Evolutionary conservation across 2,329 filamentous ascomycete species (phyloP).

Genomic region (Nakataea oryzae): DNA sequence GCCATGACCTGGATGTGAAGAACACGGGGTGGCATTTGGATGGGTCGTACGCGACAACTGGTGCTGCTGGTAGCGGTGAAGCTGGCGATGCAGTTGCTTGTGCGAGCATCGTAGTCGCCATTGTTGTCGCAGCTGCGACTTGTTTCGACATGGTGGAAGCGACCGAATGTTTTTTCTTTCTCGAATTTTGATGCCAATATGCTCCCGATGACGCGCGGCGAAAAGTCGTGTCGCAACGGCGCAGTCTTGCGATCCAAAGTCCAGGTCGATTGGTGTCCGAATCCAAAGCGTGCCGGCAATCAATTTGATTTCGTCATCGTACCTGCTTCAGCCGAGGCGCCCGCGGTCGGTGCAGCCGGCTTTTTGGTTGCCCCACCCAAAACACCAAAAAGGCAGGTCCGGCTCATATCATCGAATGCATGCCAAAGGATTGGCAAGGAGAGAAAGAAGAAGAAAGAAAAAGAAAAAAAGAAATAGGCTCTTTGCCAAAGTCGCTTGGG

Average conservation of each 20-base stretch:
- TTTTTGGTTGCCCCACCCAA: neutral
- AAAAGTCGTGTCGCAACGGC: neutral
- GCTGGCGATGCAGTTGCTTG: neutral
- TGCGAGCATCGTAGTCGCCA: constrained; percentile 1
- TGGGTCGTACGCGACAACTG: constrained; percentile 32
- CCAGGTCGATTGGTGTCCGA: neutral
- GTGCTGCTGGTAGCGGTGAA: constrained; percentile 12
- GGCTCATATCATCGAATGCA: too few relatives aligned
- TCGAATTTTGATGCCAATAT: neutral
- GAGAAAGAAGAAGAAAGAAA: too few relatives aligned
- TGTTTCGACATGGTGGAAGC: neutral
- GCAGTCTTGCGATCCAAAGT: too few relatives aligned
- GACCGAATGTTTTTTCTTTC: too few relatives aligned
- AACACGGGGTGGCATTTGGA: constrained; percentile 64
- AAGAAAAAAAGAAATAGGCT: neutral
- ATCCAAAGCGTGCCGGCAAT: neutral
- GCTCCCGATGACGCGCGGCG: too few relatives aligned
- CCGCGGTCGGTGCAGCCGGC: neutral
- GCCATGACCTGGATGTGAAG: constrained; percentile 55
- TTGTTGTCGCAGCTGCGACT: neutral
- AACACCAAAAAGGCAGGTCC: neutral
- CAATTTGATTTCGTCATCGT: neutral
- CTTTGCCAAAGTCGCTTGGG: too few relatives aligned
- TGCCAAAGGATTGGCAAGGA: too few relatives aligned
- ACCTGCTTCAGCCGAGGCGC: too few relatives aligned